Base-by-base conservation (phyloP, 306 rosid genomes). In the Purshia tridentata region DNA sequence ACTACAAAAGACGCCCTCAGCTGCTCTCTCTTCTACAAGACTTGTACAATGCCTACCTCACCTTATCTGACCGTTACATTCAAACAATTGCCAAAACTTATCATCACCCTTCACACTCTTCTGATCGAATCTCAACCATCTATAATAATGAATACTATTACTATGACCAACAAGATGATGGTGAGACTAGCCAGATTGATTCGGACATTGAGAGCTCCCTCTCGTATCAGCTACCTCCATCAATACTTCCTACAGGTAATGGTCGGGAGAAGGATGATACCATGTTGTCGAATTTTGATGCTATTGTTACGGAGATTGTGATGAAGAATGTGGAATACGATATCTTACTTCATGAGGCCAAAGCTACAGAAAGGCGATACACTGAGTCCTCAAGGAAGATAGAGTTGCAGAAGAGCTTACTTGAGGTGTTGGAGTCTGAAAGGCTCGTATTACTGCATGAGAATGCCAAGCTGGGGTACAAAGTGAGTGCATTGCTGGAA, bases 341-440 rank as follows among this genome's bases (percentile, higher is more conserved):
- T 41, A 11, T 91, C 35, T 47, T 90, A 50, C 22, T 77, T 52
- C 85, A 89, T 13, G 99, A 90, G 83, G 85, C 85, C 37, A 67
- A 65, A 55, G 76, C 56, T 0, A 70, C 85, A 65, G 98, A 91
- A 81, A 85, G 78, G 80, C 85, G 80, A 35, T 66, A 63, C 7
- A 56, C 87, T 0, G 97, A 94, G 58, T 86, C 97, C 0, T 85
- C 91, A 0, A 85, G 89, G 80, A 94, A 94, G 80, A 87, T 82
- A 3, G 96, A 85, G 80, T 73, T 95, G 0, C 99, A 95, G 49
- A 88, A 85, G 86, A 87, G 96, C 58, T 74, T 95, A 72, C 96
- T 95, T 42, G 99, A 95, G 81, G 97, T 95, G 44, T 70, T 95
- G 84, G 99, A 95, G 72, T 91, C 98, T 1, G 99, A 95, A 81